Conservation (phyloP, 345 rosid species). For the Angophora floribunda region DNA sequence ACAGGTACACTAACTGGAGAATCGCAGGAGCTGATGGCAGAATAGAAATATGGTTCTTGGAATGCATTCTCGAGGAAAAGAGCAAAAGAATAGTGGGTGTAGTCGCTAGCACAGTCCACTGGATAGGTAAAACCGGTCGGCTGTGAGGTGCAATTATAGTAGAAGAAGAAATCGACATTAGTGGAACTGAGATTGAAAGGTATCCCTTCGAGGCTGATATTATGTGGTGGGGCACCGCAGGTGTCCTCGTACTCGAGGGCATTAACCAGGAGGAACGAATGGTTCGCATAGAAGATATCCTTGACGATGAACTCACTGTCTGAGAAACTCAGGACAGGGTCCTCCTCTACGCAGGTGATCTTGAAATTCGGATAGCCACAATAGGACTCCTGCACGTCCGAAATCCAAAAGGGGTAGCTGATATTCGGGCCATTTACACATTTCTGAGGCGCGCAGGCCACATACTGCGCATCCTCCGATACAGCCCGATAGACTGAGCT, state of each 20-base stretch:
- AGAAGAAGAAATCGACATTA: constrained; percentile 14
- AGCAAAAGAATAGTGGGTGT: constrained; percentile 21
- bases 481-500: neutral
- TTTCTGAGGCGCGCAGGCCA: neutral
- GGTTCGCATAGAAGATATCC: neutral
- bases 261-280: neutral
- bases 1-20: constrained; percentile 10
- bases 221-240: neutral
- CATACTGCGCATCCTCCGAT: neutral
- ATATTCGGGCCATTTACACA: neutral
- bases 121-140: neutral
- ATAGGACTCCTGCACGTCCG: neutral
- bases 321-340: neutral
- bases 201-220: constrained; percentile 30
- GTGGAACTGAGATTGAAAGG: constrained; percentile 24
- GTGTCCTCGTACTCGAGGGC: neutral
- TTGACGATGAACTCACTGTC: neutral
- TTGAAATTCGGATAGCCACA: neutral
- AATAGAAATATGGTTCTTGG: rapidly evolving
- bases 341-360: rapidly evolving
- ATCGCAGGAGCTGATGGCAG: constrained; percentile 2
- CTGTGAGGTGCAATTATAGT: constrained; percentile 28
- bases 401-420: constrained; percentile 5
- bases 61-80: constrained; percentile 4
- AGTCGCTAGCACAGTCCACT: constrained; percentile 20